A percentile compares a stretch with the other conserved stretches of the same genome.
These are phyloP conservation scores for Cnidoscolus chayamansa DNA, from an alignment of 441 rosid species.

Conservation along the genomic window DNA sequence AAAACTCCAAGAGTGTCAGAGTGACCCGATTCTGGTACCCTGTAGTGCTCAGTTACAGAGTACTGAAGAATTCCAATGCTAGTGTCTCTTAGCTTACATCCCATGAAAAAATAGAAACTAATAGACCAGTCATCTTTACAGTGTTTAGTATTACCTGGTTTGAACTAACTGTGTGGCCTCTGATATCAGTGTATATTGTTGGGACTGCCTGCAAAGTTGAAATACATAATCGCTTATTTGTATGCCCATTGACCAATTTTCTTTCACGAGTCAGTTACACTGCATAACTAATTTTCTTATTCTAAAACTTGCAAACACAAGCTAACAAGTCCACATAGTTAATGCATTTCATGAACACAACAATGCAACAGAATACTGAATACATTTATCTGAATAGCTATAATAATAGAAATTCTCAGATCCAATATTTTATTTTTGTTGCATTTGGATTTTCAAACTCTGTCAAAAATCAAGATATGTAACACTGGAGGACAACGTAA, in stretches of 20 bases:
- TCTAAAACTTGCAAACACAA: not conserved
- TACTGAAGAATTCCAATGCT: slow-evolving; percentile 42
- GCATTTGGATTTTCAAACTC: not conserved
- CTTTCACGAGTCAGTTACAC: not conserved
- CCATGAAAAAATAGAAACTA: slow-evolving; percentile 12
- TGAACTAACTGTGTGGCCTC: slow-evolving; percentile 67
- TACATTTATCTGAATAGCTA: not conserved
- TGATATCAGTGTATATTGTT: slow-evolving; percentile 72
- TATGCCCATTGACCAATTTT: not conserved
- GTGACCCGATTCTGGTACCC: slow-evolving; percentile 46
- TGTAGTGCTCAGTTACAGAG: slow-evolving; percentile 90
- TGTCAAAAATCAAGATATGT: not conserved
- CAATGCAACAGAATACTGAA: not conserved
- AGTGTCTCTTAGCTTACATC: slow-evolving; percentile 5
- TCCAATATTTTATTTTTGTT: not conserved
- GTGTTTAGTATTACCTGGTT: slow-evolving; percentile 59
- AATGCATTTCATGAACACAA: not conserved
- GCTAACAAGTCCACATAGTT: not conserved
- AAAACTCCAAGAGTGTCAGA: slow-evolving; percentile 76
- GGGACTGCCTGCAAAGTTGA: slow-evolving; percentile 71
- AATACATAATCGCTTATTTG: not conserved
- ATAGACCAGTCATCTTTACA: not conserved
- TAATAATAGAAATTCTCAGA: not conserved
- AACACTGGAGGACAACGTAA: not conserved
- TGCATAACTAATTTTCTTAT: not conserved